phyloP scores from a whole-genome alignment of 1,139 yeast species.

The Pichia sp. region DNA sequence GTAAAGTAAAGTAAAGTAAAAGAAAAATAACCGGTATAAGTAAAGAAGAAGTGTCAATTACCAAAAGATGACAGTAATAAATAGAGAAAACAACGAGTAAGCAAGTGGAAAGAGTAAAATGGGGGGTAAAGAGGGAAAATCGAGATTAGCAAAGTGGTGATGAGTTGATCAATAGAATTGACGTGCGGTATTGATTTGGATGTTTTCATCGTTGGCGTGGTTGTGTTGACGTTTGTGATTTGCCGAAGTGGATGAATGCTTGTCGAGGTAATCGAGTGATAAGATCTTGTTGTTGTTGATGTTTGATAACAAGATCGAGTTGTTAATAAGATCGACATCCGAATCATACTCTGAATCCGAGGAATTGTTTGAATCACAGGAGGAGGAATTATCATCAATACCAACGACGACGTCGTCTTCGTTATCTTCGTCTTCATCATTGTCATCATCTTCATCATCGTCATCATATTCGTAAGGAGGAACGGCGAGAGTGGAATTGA shows the following conservation, averaged over 20 bases:
- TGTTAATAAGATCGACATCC: constrained; percentile 1
- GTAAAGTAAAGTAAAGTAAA: too few relatives aligned
- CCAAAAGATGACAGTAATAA: neutral
- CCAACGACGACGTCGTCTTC: too few relatives aligned
- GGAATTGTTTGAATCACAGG: constrained; percentile 4
- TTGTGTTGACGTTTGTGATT: neutral
- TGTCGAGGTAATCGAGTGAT: neutral
- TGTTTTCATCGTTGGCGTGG: neutral
- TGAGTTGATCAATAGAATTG: neutral
- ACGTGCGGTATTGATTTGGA: neutral
- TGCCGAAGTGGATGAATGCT: neutral
- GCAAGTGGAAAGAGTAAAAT: too few relatives aligned
- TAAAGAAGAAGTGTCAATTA: too few relatives aligned
- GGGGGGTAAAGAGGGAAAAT: neutral
- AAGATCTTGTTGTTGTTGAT: neutral
- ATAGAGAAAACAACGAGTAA: too few relatives aligned
- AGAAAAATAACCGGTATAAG: neutral
- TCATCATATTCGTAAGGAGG: neutral
- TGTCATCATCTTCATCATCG: neutral
- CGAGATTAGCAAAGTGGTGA: neutral
- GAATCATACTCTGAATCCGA: constrained; percentile 4
- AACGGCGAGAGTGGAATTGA: too few relatives aligned
- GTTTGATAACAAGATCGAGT: constrained; percentile 6
- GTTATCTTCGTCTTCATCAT: neutral
- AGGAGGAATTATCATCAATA: too few relatives aligned